Conservation (phyloP, 2,329 filamentous ascomycete species). For the Penicillium sumatraense region DNA sequence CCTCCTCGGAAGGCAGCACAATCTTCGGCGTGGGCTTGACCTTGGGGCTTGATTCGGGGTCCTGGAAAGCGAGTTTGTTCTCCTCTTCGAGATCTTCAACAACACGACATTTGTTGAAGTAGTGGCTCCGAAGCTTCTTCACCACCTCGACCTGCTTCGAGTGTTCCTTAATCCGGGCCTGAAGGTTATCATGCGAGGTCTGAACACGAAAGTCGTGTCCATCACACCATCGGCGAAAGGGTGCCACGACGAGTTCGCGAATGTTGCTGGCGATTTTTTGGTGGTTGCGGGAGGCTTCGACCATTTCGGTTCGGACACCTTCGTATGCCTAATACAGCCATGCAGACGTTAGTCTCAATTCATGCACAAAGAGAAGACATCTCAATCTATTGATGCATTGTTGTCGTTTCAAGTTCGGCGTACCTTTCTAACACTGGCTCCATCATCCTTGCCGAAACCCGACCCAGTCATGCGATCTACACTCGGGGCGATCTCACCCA, state of each 20-base stretch:
- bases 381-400: neutral
- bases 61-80: conserved; percentile 96
- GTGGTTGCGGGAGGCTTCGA: conserved; percentile 85
- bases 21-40: conserved; percentile 70
- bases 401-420: neutral
- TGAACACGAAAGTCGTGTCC: conserved; percentile 89
- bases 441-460: conserved; percentile 89
- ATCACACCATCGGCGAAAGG: conserved; percentile 95
- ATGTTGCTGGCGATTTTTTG: conserved; percentile 96
- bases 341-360: neutral
- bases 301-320: conserved; percentile 89
- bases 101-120: conserved; percentile 98
- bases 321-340: conserved; percentile 75
- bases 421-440: conserved; percentile 90
- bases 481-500: conserved; percentile 79
- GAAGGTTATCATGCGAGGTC: conserved; percentile 92
- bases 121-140: conserved; percentile 91
- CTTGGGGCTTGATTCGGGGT: conserved; percentile 71
- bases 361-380: neutral
- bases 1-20: conserved; percentile 76
- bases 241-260: conserved; percentile 90
- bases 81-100: conserved; percentile 98
- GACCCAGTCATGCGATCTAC: conserved; percentile 76
- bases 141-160: conserved; percentile 88
- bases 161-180: conserved; percentile 86